Conservation (phyloP, 208 protist genomes). For the Trypanosoma cruzi region DNA sequence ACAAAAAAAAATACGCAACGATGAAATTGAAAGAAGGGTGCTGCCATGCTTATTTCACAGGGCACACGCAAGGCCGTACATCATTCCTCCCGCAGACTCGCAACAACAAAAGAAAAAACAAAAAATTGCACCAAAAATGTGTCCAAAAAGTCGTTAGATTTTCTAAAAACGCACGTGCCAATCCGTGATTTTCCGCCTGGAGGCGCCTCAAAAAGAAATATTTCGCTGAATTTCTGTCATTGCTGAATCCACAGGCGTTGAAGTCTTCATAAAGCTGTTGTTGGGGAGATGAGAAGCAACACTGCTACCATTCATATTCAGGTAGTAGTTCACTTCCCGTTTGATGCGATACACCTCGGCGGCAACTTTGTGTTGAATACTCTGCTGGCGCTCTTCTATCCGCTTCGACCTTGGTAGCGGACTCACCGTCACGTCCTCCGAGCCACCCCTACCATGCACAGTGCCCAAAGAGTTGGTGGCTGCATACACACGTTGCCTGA, state of each 20-base stretch:
- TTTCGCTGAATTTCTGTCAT: not conserved
- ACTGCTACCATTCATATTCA: not conserved
- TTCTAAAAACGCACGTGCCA: not conserved
- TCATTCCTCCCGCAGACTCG: too few species aligned
- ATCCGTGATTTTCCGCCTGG: too few species aligned
- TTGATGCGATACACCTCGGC: slow-evolving; percentile 30
- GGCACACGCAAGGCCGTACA: too few species aligned
- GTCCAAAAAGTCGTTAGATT: too few species aligned
- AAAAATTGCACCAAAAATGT: too few species aligned
- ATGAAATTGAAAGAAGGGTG: too few species aligned
- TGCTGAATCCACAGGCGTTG: not conserved
- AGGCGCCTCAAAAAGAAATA: not conserved
- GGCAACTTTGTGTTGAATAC: slow-evolving; percentile 25
- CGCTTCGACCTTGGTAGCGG: slow-evolving; percentile 21
- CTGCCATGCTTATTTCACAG: too few species aligned
- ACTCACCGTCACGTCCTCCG: slow-evolving; percentile 4
- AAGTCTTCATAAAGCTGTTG: slow-evolving; percentile 1
- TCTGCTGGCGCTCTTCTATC: slow-evolving; percentile 26
- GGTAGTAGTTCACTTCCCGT: slow-evolving; percentile 16
- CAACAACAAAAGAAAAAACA: too few species aligned
- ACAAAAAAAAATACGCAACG: too few species aligned
- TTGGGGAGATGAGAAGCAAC: not conserved
- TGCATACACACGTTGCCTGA: slow-evolving; percentile 19
- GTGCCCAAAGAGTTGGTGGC: slow-evolving; percentile 11
- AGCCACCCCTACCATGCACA: slow-evolving; percentile 7